Evolutionary conservation across 1,139 yeast species (phyloP), one percentile per base, ranked within the genome.

Genomic region (Yamadazyma pseudoaaseri): DNA sequence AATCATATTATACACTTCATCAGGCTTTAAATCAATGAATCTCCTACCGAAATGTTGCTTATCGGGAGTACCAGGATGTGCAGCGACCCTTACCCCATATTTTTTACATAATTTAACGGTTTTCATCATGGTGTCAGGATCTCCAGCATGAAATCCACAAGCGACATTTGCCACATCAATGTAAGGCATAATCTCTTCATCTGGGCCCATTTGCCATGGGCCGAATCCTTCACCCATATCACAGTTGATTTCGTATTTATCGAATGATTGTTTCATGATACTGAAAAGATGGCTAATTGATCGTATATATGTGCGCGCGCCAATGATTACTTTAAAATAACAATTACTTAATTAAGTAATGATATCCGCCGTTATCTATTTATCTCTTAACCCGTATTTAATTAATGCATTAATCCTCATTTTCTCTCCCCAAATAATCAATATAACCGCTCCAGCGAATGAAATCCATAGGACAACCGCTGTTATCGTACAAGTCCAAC

Each of bases 401-500:
- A 31, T 27, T 22, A 40, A 33, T 10, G 53, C 47, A 11, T 38
- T 36, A 8, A 49, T 35, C 27, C 62, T 41, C 41, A 56, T 42
- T 8, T 34, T 25, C 34, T 54, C 59, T 3, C 62, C 62, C 43
- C 43, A 53, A 20, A 40, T 31, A 15, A 57, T 45, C 16, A 55
- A 37, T 3, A 49, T 39, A 6, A 52, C 16, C 1, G 54, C 55
- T 32, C 52, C 42, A 1, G 31, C 50, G n/a, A 44, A 37, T 1
- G 62, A 66, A 9, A 43, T 13, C 56, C 61, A 55, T 2, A 65
- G 45, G 4, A 58, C 50, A 26, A 41, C 27, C 3, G 70, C 70
- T 10, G 70, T 54, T 10, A 70, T 60, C 0, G 76, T 68, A 39
- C 68, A 61, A 3, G 76, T 59, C 77, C 79, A 73, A 3, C 80